Percentiles rank a stretch among this genome's conserved stretches.
phyloP scores from a whole-genome alignment of 2,329 filamentous ascomycete species.

The Blumeriella jaapii region DNA sequence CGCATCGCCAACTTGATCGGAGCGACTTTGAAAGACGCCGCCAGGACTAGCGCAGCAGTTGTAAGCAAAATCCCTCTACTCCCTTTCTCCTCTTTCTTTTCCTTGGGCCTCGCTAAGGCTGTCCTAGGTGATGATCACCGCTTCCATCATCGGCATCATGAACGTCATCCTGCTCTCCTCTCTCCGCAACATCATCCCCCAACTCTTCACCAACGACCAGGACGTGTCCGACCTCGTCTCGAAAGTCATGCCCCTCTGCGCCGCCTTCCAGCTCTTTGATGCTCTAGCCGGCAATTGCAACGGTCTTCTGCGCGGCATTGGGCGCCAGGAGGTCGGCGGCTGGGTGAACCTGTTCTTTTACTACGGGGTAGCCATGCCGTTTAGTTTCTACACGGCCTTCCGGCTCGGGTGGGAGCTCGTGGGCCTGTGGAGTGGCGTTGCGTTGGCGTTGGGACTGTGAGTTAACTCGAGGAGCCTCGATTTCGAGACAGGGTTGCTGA shows the following conservation, averaged over 20 bases:
- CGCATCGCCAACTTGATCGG: conserved; percentile 88
- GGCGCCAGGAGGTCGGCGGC: conserved; percentile 79
- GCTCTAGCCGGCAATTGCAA: conserved; percentile 68
- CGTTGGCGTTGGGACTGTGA: conserved; percentile 41
- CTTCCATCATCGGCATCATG: conserved; percentile 61
- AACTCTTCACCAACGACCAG: conserved; percentile 64
- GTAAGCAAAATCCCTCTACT: conserved; percentile 10
- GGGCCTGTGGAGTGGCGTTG: conserved; percentile 73
- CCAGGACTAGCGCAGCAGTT: conserved; percentile 70
- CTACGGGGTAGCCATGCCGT: conserved; percentile 75
- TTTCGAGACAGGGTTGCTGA: too few relatives aligned
- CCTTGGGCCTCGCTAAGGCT: too few relatives aligned
- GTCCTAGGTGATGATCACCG: conserved; percentile 44
- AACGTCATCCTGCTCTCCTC: conserved; percentile 61
- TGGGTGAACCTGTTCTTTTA: conserved; percentile 81
- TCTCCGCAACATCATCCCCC: conserved; percentile 62
- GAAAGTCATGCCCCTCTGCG: conserved; percentile 64
- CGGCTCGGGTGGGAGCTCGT: conserved; percentile 63
- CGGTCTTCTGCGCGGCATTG: conserved; percentile 76
- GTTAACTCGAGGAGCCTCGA: conserved; percentile 31
- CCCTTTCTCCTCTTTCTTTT: too few relatives aligned
- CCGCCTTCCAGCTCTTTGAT: conserved; percentile 85
- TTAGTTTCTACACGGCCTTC: conserved; percentile 71
- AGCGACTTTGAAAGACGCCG: conserved; percentile 68
- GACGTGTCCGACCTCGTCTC: conserved; percentile 61